Evolutionary conservation across 768 basidiomycete species (phyloP).

Genomic region (Tricholoma hemisulphureum): DNA sequence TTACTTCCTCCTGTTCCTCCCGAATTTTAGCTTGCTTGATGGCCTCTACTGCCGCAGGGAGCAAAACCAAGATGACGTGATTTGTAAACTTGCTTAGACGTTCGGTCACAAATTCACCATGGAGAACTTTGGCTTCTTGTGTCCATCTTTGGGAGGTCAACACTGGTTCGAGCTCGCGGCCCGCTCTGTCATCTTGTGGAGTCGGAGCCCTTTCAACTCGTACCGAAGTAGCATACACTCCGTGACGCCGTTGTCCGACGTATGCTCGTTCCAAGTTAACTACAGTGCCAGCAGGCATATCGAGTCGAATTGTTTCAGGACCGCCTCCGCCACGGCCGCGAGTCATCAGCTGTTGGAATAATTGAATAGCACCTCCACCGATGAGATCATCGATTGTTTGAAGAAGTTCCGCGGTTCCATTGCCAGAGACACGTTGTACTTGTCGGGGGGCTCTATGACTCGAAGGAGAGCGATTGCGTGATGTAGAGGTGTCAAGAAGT

Average conservation of each 20-base stretch:
- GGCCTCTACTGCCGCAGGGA: conserved; percentile 78
- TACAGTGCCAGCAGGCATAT: conserved; percentile 65
- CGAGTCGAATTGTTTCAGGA: conserved; percentile 72
- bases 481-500: conserved; percentile 59
- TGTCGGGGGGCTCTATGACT: conserved; percentile 53
- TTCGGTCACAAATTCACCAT: conserved; percentile 70
- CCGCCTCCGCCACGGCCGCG: conserved; percentile 52
- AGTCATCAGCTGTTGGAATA: conserved; percentile 79
- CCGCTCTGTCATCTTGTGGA: conserved; percentile 40
- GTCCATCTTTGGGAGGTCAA: conserved; percentile 85
- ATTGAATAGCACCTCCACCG: conserved; percentile 75
- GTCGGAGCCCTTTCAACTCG: conserved; percentile 59
- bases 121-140: conserved; percentile 81
- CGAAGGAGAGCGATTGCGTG: conserved; percentile 42
- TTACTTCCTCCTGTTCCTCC: conserved; percentile 52
- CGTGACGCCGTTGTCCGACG: conserved; percentile 47
- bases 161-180: conserved; percentile 72
- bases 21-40: conserved; percentile 54
- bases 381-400: conserved; percentile 81
- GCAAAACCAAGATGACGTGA: conserved; percentile 68
- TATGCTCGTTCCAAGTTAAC: conserved; percentile 58
- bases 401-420: conserved; percentile 56
- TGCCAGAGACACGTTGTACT: conserved; percentile 53
- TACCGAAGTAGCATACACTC: conserved; percentile 53
- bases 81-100: conserved; percentile 65